A percentile compares a stretch with the other conserved stretches of the same genome.
phyloP scores from a whole-genome alignment of 2,329 filamentous ascomycete genomes.

The Fusarium protoensiforme region DNA sequence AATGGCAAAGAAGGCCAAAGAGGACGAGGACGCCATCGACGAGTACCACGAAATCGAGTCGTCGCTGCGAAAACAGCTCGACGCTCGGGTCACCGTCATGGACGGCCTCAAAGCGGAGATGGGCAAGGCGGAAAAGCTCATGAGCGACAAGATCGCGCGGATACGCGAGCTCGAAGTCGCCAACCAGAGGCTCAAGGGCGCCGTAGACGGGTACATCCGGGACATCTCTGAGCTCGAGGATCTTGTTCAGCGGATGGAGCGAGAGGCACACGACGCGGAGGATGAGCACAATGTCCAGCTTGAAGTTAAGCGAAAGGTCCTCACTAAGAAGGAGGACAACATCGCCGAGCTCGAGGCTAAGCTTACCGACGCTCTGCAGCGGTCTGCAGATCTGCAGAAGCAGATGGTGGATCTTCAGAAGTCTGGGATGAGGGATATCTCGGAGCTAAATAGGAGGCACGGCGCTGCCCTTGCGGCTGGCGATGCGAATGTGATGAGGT shows the following conservation, averaged over 20 bases:
- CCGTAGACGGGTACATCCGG: constrained; percentile 63
- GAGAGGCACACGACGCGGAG: constrained; percentile 44
- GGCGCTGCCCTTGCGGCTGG: constrained; percentile 61
- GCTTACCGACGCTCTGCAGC: constrained; percentile 54
- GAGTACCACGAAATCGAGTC: constrained; percentile 69
- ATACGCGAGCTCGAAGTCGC: constrained; percentile 62
- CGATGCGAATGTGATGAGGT: constrained; percentile 61
- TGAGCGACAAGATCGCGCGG: constrained; percentile 52
- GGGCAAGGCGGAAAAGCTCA: constrained; percentile 43
- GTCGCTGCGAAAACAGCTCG: constrained; percentile 67
- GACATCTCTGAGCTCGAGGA: constrained; percentile 66
- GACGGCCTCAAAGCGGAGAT: constrained; percentile 59
- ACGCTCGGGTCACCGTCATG: constrained; percentile 63
- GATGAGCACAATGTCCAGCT: constrained; percentile 48
- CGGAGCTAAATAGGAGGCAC: constrained; percentile 53
- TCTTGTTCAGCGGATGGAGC: constrained; percentile 62
- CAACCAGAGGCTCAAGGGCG: constrained; percentile 62
- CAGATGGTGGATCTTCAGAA: constrained; percentile 54
- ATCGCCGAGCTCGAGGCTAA: constrained; percentile 57
- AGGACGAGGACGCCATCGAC: constrained; percentile 66
- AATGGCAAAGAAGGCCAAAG: constrained; percentile 58
- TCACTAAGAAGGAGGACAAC: constrained; percentile 51
- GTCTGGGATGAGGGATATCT: constrained; percentile 46
- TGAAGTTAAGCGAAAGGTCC: constrained; percentile 47
- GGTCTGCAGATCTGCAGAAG: constrained; percentile 51